Conservation (phyloP, 495 filamentous ascomycete species). For the Penicillium herquei region DNA sequence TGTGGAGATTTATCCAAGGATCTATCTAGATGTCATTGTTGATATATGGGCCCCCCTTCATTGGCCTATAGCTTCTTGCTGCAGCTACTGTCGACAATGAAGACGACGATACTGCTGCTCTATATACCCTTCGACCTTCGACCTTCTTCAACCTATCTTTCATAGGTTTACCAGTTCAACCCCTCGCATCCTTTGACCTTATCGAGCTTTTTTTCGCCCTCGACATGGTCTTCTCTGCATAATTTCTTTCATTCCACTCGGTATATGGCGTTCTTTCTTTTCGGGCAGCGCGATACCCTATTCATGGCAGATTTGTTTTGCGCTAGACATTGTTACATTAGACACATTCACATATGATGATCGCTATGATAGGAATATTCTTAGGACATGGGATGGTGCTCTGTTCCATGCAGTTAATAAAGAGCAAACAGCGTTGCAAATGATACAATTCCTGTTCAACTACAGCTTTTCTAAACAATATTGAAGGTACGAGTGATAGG, state of each 20-base stretch:
- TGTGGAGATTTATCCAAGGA: too few species aligned
- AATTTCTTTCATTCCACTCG: slow-evolving; percentile 6
- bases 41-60: too few species aligned
- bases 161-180: too few species aligned
- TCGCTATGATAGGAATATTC: neutral
- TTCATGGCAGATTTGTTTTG: slow-evolving; percentile 4
- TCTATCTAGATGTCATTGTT: too few species aligned
- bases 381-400: too few species aligned
- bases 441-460: neutral
- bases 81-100: too few species aligned
- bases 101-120: too few species aligned
- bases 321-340: slow-evolving; percentile 6
- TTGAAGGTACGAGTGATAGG: neutral
- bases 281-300: slow-evolving; percentile 19
- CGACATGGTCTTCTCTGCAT: neutral
- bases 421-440: neutral
- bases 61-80: too few species aligned
- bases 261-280: slow-evolving; percentile 15
- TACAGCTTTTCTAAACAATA: neutral
- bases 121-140: too few species aligned
- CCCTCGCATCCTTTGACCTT: neutral
- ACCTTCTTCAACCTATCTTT: too few species aligned
- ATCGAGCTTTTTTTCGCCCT: neutral
- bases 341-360: slow-evolving; percentile 4
- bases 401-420: neutral